Evolutionary conservation across 768 basidiomycete genomes (phyloP).

Genomic region (Coprinopsis cinerea): DNA sequence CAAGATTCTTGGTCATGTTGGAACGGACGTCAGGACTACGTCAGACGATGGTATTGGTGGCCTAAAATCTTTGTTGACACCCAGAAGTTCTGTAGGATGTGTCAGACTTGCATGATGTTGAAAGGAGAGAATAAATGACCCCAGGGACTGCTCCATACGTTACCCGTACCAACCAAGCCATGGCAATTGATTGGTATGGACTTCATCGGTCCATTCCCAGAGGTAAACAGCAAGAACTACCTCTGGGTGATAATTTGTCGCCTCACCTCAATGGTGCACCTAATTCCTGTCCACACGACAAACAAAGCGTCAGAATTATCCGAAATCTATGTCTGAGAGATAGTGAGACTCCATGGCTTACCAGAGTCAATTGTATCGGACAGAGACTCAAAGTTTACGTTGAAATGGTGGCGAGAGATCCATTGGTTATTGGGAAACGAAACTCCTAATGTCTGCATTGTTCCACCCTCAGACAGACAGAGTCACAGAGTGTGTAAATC

Average conservation of each 20-base stretch:
- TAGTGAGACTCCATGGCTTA: conserved; percentile 3
- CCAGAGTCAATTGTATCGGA: conserved; percentile 5
- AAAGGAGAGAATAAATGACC: too few relatives aligned
- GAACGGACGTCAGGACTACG: too few relatives aligned
- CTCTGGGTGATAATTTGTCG: neutral
- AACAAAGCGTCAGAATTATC: conserved; percentile 1
- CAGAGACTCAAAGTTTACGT: conserved; percentile 1
- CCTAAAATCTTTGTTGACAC: too few relatives aligned
- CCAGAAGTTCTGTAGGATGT: too few relatives aligned
- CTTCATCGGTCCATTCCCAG: neutral
- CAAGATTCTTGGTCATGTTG: too few relatives aligned
- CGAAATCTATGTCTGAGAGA: neutral
- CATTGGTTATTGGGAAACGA: conserved; percentile 1
- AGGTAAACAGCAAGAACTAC: neutral
- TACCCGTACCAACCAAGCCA: neutral
- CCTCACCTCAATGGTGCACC: conserved; percentile 6
- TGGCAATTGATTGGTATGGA: neutral
- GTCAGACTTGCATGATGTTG: too few relatives aligned
- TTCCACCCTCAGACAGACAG: conserved; percentile 8
- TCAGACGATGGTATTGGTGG: too few relatives aligned
- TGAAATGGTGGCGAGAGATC: conserved; percentile 6
- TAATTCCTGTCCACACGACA: neutral
- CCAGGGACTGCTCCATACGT: too few relatives aligned
- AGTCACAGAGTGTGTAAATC: conserved; percentile 4
- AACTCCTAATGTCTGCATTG: conserved; percentile 1